Evolutionary conservation across 2,329 filamentous ascomycete genomes (phyloP).

Genomic region (Aspergillus versicolor): DNA sequence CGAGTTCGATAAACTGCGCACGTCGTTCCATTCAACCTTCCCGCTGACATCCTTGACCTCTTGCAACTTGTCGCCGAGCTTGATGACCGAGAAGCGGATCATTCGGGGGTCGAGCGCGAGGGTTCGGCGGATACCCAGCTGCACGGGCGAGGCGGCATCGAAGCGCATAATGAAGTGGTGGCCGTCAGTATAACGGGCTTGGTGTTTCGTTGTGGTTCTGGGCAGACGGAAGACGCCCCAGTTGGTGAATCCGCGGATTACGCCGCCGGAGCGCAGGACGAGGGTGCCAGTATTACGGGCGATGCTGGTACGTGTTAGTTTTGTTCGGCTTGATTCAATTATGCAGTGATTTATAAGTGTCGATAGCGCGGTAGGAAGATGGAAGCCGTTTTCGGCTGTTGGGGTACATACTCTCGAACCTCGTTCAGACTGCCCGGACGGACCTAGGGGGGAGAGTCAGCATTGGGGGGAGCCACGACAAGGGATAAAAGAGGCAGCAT

Average conservation of each 20-base stretch:
- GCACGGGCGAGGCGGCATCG: constrained; percentile 72
- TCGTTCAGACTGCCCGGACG: constrained; percentile 85
- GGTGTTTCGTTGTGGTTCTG: constrained; percentile 73
- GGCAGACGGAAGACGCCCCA: constrained; percentile 93
- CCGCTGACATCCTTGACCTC: constrained; percentile 60
- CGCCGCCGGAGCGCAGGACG: constrained; percentile 79
- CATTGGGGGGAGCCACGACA: constrained; percentile 1
- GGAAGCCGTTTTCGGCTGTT: neutral
- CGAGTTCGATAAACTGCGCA: constrained; percentile 27
- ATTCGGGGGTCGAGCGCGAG: constrained; percentile 85
- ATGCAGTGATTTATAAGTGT: neutral
- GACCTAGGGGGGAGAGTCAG: constrained; percentile 61
- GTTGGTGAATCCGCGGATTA: constrained; percentile 88
- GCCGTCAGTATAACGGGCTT: constrained; percentile 77
- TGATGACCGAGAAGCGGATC: constrained; percentile 83
- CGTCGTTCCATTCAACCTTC: constrained; percentile 53
- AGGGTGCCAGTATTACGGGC: constrained; percentile 79
- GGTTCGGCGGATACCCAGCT: constrained; percentile 71
- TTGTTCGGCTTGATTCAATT: neutral
- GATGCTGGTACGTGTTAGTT: constrained; percentile 60
- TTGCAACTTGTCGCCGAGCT: constrained; percentile 69
- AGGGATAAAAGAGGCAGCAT: constrained; percentile 38
- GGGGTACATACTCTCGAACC: constrained; percentile 79
- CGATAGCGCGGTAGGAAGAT: neutral
- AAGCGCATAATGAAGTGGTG: constrained; percentile 99